Base-by-base conservation (phyloP, 805 yeast genomes). In the Candida tallmaniae region DNA sequence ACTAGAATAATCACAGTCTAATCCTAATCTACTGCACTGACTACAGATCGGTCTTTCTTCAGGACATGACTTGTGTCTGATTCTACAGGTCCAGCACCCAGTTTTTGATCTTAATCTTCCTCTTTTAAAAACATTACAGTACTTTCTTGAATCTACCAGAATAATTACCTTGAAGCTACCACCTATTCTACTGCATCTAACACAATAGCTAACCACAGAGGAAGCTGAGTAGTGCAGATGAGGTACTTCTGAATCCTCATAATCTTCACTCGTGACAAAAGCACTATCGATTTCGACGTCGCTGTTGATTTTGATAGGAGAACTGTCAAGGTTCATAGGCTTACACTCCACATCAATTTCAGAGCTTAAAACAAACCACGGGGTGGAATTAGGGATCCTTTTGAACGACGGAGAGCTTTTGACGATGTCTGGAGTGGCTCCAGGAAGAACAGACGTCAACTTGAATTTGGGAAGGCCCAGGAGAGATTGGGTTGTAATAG, bases 21-120 rank as follows among this genome's bases (percentile, higher is more conserved):
- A 52, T 6, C 76, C 75, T 15, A 83, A 60, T 31, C 79, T 58
- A 2, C 46, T 46, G 54, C 93, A 83, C 44, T 76, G 78, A 6
- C 51, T 49, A 51, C 93, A 83, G 4, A 37, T 47, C 1, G 89
- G 88, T 43, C 63, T 68, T 39, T 75, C 76, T 47, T 77, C 86
- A 1, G 84, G 73, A 48, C 90, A 83, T 44, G 80, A 75, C 52
- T 83, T 83, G 44, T 84, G 78, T 25, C 93, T 67, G 12, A 80
- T 56, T 38, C 89, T 58, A 51, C 90, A 83, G 5, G 85, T 83
- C 90, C 90, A 83, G 50, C 93, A 83, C 0, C 89, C 89, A 20
- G 22, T 12, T 19, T 22, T 31, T 4, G 31, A 23, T 34, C 32
- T 34, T 8, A 22, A 9, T 22, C n/a, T n/a, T n/a, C n/a, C n/a